Percentiles rank a stretch among this genome's conserved stretches.
These are phyloP conservation scores for Tolypocladium sp. DNA, from an alignment of 2,329 filamentous ascomycete genomes.

Conservation along the genomic window DNA sequence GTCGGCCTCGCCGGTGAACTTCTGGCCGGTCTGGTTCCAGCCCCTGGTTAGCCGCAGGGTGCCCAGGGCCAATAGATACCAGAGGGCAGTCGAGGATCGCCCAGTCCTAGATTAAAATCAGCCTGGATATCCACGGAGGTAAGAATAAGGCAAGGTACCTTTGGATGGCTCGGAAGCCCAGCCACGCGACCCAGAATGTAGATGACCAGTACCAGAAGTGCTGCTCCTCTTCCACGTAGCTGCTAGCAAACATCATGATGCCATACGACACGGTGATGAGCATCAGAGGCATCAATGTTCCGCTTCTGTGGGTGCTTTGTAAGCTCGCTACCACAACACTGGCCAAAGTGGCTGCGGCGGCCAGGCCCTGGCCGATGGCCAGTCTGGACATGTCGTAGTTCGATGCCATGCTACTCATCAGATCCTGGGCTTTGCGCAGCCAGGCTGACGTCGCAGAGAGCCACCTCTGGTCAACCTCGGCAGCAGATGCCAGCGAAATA, in stretches of 20 bases:
- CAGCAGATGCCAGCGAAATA: slow-evolving; percentile 8
- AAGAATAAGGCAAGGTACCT: slow-evolving; percentile 18
- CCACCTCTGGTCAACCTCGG: slow-evolving; percentile 27
- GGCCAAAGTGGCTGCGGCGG: slow-evolving; percentile 19
- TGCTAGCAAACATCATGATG: slow-evolving; percentile 94
- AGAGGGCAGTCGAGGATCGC: slow-evolving; percentile 20
- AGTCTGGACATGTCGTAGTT: slow-evolving; percentile 74
- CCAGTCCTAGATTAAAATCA: slow-evolving; percentile 11
- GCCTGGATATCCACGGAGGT: slow-evolving; percentile 1
- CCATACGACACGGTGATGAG: slow-evolving; percentile 56
- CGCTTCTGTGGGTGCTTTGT: slow-evolving; percentile 5
- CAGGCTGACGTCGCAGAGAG: slow-evolving; percentile 45
- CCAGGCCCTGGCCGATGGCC: slow-evolving; percentile 30
- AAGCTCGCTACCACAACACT: slow-evolving; percentile 6
- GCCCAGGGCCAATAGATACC: slow-evolving; percentile 38
- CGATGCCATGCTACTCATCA: slow-evolving; percentile 84
- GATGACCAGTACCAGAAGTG: slow-evolving; percentile 96
- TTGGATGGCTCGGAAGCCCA: slow-evolving; percentile 38
- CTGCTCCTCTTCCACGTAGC: slow-evolving; percentile 96
- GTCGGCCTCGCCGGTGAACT: slow-evolving; percentile 84
- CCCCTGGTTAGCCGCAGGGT: slow-evolving; percentile 59
- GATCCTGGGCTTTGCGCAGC: slow-evolving; percentile 60
- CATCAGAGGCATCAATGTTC: slow-evolving; percentile 31
- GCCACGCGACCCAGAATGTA: slow-evolving; percentile 56
- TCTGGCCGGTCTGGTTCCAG: slow-evolving; percentile 98